Conservation (phyloP, 2,329 filamentous ascomycete species). For the Fusarium drepaniforme region DNA sequence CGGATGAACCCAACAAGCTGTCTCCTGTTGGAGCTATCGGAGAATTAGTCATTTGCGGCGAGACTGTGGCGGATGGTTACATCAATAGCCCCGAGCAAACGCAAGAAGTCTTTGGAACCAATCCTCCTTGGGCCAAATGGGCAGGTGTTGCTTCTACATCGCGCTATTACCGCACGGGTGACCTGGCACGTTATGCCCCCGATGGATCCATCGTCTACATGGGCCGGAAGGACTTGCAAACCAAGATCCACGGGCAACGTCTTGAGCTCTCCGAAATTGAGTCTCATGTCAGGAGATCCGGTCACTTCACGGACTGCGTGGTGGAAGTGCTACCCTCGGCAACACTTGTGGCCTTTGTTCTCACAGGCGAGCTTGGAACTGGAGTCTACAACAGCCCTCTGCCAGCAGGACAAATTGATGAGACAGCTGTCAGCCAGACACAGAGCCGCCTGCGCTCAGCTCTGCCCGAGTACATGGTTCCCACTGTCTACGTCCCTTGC, state of each 20-base stretch:
- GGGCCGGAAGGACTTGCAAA: neutral
- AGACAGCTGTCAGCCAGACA: neutral
- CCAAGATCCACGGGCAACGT: neutral
- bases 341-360: neutral
- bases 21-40: neutral
- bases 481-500: neutral
- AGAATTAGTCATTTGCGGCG: neutral
- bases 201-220: neutral
- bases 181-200: neutral
- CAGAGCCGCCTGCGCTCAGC: neutral
- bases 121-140: neutral
- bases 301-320: neutral
- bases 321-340: neutral
- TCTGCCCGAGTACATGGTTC: neutral
- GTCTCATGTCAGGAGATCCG: neutral
- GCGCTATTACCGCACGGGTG: neutral
- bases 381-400: neutral
- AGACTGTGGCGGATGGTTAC: neutral
- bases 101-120: neutral
- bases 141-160: accelerated
- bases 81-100: neutral
- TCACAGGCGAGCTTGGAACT: neutral
- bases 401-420: neutral
- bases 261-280: neutral
- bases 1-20: neutral